These are phyloP conservation scores for Triticum timopheevii DNA, from an alignment of 176 grass and related monocot genomes.

Conservation along the genomic window DNA sequence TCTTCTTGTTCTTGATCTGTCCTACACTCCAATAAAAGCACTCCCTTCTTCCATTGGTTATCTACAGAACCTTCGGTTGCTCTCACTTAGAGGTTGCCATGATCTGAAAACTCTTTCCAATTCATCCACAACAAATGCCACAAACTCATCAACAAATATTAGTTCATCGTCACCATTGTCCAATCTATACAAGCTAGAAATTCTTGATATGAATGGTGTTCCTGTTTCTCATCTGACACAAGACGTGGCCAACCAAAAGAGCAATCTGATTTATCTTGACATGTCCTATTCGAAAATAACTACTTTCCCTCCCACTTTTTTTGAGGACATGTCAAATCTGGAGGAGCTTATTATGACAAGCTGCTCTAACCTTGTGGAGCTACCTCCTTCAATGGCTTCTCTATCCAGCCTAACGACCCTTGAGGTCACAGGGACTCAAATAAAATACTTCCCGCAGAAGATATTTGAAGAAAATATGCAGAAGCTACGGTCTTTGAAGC, in stretches of 20 bases:
- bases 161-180: background rate
- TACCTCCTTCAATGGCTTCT: too few species aligned
- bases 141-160: background rate
- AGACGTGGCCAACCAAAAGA: too few species aligned
- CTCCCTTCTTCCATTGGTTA: background rate
- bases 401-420: too few species aligned
- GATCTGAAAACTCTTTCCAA: too few species aligned
- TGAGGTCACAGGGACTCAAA: background rate
- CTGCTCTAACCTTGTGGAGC: too few species aligned
- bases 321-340: too few species aligned
- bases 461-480: background rate
- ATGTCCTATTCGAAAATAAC: too few species aligned
- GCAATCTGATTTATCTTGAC: too few species aligned
- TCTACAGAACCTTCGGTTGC: background rate
- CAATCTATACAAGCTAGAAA: background rate
- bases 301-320: too few species aligned
- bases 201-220: slow-evolving; percentile 17
- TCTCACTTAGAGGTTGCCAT: background rate
- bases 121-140: too few species aligned
- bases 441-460: background rate
- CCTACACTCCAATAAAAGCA: slow-evolving; percentile 3
- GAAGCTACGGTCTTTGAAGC: background rate
- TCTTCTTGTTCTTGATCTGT: slow-evolving; percentile 26
- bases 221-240: background rate
- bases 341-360: too few species aligned